Evolutionary conservation across 768 basidiomycete species (phyloP).

Genomic region (Dioszegia hungarica): DNA sequence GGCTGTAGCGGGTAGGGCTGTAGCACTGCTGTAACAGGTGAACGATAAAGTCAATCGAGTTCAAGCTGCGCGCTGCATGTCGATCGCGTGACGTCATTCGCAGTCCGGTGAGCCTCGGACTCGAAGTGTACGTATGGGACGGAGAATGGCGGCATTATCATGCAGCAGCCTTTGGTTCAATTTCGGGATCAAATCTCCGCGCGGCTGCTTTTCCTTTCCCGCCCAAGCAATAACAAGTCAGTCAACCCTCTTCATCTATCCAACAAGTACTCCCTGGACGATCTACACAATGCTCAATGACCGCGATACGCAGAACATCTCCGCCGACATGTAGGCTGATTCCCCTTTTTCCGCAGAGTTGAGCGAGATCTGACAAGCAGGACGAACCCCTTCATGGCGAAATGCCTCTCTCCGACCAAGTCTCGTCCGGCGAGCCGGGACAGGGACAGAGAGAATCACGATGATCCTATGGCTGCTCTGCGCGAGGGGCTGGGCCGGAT

Average conservation of each 20-base stretch:
- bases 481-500: constrained; percentile 40
- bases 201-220: constrained; percentile 8
- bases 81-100: background rate
- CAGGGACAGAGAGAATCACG: constrained; percentile 3
- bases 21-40: background rate
- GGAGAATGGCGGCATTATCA: background rate
- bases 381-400: constrained; percentile 35
- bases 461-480: constrained; percentile 24
- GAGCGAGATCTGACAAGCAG: constrained; percentile 9
- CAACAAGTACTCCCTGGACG: constrained; percentile 3
- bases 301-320: constrained; percentile 11
- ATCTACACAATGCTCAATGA: background rate
- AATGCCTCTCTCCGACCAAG: constrained; percentile 22
- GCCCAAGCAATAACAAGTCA: too few species aligned
- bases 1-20: background rate
- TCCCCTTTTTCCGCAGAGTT: background rate
- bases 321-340: constrained; percentile 24
- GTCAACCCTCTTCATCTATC: constrained; percentile 8
- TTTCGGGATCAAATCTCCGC: background rate
- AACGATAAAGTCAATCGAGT: background rate
- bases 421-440: background rate
- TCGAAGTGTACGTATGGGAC: too few species aligned
- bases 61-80: too few species aligned
- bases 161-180: background rate
- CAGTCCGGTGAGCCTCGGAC: too few species aligned